Evolutionary conservation across 2,329 filamentous ascomycete genomes (phyloP).

Genomic region (Ophiostoma montium): DNA sequence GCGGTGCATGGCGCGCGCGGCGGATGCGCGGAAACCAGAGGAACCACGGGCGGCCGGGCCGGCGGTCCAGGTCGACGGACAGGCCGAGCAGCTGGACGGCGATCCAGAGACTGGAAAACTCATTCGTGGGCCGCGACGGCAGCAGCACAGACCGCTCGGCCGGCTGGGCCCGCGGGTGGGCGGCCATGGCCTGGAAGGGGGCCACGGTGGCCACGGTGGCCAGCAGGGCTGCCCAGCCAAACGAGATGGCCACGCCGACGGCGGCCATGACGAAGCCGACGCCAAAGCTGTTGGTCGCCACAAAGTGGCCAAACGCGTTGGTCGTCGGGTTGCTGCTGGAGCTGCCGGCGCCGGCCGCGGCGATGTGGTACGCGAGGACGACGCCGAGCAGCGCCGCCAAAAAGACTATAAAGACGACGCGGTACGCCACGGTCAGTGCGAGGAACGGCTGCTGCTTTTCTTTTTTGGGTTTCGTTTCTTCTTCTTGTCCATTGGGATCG

Average conservation of each 20-base stretch:
- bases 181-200: slow-evolving; percentile 4
- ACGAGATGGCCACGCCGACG: slow-evolving; percentile 26
- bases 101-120: slow-evolving; percentile 29
- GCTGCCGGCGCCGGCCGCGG: slow-evolving; percentile 10
- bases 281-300: slow-evolving; percentile 28
- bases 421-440: slow-evolving; percentile 22
- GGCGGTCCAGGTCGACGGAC: too few relatives aligned
- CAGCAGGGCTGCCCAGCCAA: slow-evolving; percentile 29
- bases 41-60: too few relatives aligned
- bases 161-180: slow-evolving; percentile 19
- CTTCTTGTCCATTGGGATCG: too few relatives aligned
- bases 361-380: slow-evolving; percentile 27
- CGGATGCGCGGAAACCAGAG: neutral
- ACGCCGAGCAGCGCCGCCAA: slow-evolving; percentile 22
- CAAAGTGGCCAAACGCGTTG: slow-evolving; percentile 18
- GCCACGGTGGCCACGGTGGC: slow-evolving; percentile 17
- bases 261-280: slow-evolving; percentile 28
- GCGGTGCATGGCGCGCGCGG: neutral
- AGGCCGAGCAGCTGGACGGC: slow-evolving; percentile 16
- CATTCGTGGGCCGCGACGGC: slow-evolving; percentile 27
- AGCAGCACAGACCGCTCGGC: slow-evolving; percentile 26
- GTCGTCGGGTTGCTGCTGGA: slow-evolving; percentile 2
- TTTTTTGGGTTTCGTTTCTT: neutral
- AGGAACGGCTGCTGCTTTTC: slow-evolving; percentile 20
- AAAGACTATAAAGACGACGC: slow-evolving; percentile 20